These are phyloP conservation scores for Craspedostauros australis DNA, from an alignment of 108 stramenopile genomes.

Conservation along the genomic window DNA sequence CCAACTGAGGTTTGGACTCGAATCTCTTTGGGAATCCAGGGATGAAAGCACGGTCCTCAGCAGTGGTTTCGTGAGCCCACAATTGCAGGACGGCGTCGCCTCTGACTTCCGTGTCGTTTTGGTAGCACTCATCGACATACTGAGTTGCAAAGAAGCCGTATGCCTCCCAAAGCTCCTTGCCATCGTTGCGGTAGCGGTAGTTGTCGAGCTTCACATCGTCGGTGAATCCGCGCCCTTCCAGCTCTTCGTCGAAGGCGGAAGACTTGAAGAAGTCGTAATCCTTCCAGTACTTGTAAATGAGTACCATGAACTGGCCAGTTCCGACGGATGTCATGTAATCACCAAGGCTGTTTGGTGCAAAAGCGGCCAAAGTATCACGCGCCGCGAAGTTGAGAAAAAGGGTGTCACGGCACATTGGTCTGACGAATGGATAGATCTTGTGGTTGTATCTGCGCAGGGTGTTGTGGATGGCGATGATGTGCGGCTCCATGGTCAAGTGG, in stretches of 20 bases:
- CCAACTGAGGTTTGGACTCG: background rate
- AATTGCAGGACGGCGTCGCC: slow-evolving; percentile 6
- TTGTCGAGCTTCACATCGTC: slow-evolving; percentile 2
- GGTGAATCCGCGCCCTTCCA: slow-evolving; percentile 12
- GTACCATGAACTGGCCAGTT: slow-evolving; percentile 10
- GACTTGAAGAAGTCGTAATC: slow-evolving; percentile 10
- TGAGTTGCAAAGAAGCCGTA: slow-evolving; percentile 5
- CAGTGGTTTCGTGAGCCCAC: slow-evolving; percentile 11
- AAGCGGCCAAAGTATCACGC: too few relatives aligned
- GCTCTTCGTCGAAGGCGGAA: slow-evolving; percentile 5
- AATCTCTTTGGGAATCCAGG: slow-evolving; percentile 11
- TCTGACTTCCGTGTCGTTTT: background rate
- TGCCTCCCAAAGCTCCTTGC: slow-evolving; percentile 15
- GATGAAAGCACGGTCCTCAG: background rate
- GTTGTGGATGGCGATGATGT: background rate
- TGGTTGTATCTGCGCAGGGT: too few relatives aligned
- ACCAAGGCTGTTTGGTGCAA: too few relatives aligned
- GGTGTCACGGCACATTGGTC: too few relatives aligned
- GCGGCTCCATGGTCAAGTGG: background rate
- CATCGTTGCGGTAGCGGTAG: slow-evolving; percentile 5
- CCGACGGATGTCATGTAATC: too few relatives aligned
- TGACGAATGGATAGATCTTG: too few relatives aligned
- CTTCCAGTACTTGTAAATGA: slow-evolving; percentile 5
- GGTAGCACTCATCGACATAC: slow-evolving; percentile 18
- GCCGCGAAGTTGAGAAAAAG: too few relatives aligned